phyloP scores from a whole-genome alignment of 345 rosid species.

The Barbarea vulgaris region DNA sequence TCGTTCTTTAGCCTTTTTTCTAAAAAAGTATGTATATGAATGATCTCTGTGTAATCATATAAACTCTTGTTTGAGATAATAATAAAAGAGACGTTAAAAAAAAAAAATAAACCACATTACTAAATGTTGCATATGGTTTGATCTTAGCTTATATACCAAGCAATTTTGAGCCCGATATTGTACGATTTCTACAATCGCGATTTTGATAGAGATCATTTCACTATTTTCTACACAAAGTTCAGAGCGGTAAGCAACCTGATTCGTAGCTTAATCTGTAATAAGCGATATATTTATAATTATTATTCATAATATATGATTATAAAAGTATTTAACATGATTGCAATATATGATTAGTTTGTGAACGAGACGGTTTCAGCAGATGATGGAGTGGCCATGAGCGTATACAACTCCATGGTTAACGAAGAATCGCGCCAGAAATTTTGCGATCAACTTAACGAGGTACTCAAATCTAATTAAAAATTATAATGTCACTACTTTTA shows the following conservation, averaged over 20 bases:
- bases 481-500: not conserved
- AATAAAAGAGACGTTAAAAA: no score
- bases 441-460: constrained; percentile 24
- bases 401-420: not conserved
- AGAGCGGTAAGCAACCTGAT: not conserved
- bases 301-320: not conserved
- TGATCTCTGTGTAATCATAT: no score
- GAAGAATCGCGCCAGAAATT: constrained; percentile 12
- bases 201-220: constrained; percentile 23
- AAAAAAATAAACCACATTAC: not conserved
- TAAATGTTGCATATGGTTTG: constrained; percentile 1
- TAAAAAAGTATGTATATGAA: no score
- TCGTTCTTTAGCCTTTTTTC: no score
- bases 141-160: constrained; percentile 35
- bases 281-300: not conserved
- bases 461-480: not conserved
- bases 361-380: constrained; percentile 26
- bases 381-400: constrained; percentile 27
- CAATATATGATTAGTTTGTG: constrained; percentile 18
- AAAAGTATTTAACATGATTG: not conserved
- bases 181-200: constrained; percentile 28
- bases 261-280: not conserved
- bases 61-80: no score
- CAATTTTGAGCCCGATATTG: constrained; percentile 13
- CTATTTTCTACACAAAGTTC: constrained; percentile 18